A percentile compares a stretch with the other conserved stretches of the same genome.
phyloP scores from a whole-genome alignment of 257 asterid species.

The Perilla frutescens region DNA sequence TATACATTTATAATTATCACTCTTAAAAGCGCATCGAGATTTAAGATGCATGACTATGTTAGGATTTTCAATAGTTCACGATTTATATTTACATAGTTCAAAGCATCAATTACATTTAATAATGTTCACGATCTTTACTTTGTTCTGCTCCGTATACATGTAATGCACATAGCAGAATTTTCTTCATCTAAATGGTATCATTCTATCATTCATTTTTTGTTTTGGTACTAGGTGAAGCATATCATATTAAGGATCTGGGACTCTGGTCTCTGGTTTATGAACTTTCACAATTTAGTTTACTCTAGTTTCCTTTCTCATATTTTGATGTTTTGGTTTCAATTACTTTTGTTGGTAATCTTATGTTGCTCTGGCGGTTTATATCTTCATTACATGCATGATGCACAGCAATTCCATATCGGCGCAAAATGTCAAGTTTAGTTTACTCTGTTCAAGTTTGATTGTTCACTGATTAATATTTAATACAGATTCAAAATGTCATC shows the following conservation, averaged over 20 bases:
- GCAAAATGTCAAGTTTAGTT: not conserved
- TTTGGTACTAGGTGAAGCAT: not conserved
- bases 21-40: not conserved
- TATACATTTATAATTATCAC: not conserved
- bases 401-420: not conserved
- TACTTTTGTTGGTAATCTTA: not conserved
- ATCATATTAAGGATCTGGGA: slow-evolving; percentile 6
- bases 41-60: slow-evolving; percentile 3
- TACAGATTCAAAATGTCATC: not conserved
- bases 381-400: not conserved
- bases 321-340: not conserved
- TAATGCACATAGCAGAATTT: too few relatives aligned
- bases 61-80: too few relatives aligned
- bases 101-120: not conserved
- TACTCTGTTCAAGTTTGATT: not conserved
- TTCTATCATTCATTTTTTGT: too few relatives aligned
- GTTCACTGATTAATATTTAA: not conserved
- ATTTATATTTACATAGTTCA: not conserved
- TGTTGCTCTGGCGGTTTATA: slow-evolving; percentile 8
- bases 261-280: not conserved
- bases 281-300: not conserved
- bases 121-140: not conserved
- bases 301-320: not conserved
- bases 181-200: too few relatives aligned
- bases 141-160: not conserved